Percentiles rank a stretch among this genome's conserved stretches.
These are phyloP conservation scores for Rhizopogon vinicolor DNA, from an alignment of 768 basidiomycete species.

Conservation along the genomic window DNA sequence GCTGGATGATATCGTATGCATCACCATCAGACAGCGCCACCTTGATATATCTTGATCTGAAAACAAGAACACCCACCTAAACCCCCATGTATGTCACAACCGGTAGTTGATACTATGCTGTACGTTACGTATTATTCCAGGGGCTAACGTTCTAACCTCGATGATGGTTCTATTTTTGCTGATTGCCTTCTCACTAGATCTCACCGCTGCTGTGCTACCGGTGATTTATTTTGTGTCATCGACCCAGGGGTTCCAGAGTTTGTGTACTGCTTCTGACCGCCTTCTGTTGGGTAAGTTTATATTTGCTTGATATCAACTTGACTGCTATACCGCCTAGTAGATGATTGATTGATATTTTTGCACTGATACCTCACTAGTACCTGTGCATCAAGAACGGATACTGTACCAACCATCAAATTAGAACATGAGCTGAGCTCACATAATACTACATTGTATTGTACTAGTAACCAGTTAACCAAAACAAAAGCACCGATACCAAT, in stretches of 20 bases:
- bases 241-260: background rate
- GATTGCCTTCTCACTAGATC: background rate
- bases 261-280: background rate
- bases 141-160: background rate
- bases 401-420: background rate
- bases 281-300: background rate
- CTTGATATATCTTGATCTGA: background rate
- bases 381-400: background rate
- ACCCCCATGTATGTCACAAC: background rate
- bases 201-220: background rate
- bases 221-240: background rate
- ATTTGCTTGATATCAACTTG: background rate
- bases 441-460: too few species aligned
- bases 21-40: background rate
- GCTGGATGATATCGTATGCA: background rate
- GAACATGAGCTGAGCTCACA: background rate
- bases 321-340: too few species aligned
- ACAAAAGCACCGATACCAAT: conserved; percentile 83
- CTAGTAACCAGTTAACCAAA: too few species aligned
- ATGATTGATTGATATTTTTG: too few species aligned
- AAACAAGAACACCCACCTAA: background rate
- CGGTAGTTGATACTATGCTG: background rate
- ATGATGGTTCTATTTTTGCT: background rate
- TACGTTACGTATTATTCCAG: background rate
- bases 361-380: too few species aligned